Base-by-base conservation (phyloP, 129 eudicot species). In the Artemisia annua region DNA sequence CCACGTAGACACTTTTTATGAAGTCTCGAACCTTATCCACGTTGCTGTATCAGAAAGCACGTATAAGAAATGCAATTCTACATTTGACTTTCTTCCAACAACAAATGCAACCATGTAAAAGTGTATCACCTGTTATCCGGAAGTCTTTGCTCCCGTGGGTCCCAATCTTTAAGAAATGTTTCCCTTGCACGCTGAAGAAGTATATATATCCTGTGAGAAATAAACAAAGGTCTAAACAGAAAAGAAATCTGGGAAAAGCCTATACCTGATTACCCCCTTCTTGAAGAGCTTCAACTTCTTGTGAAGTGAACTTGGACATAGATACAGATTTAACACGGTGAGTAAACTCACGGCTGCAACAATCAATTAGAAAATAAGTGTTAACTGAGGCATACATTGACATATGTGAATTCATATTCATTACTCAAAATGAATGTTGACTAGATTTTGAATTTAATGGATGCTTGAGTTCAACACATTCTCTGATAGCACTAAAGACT, bases 271-370 rank as follows among this genome's bases (percentile, higher is more conserved):
- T 92, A 55, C 98, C 96, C 53, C 98, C 98, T 71, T 87, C 89
- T 85, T 92, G 97, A 72, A 92, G 89, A 71, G 95, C 79, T 78
- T 89, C 95, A 80, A 92, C 96, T 92, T 92, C 98, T 80, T 89
- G 95, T 51, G 87, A 80, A 17, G 96, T 92, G 67, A 92, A 92
- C 79, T 89, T 92, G 13, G 98, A 85, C 98, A 92, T 87, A 5
- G 98, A 92, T 64, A 92, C 95, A 1, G 98, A 92, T 75, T 92
- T 92, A 52, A 92, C 98, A 50, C 98, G 96, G 71, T 92, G 98
- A 57, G 98, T 89, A 61, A 92, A 92, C 89, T 92, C 98, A 70
- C 98, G 98, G 76, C 98, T 92, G 92, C 70, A 73, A 67, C 53
- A 43, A 54, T 56, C 39, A 55, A 52, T 61, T 9, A 65, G 54